phyloP scores from a whole-genome alignment of 352 stramenopile species.

The Globisporangium okanoganense region DNA sequence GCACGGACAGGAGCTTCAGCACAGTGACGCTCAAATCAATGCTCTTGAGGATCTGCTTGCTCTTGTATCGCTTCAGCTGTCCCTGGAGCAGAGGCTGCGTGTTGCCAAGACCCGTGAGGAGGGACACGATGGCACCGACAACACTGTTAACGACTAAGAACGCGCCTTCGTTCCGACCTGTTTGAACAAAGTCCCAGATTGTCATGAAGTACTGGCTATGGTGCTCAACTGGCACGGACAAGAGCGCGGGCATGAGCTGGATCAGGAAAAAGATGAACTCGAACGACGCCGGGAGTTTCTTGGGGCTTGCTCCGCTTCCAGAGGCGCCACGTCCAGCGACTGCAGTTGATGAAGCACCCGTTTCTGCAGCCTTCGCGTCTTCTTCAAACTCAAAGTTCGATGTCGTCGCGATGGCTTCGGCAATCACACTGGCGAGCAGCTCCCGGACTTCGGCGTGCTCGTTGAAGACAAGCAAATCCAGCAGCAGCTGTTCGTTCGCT shows the following conservation, averaged over 20 bases:
- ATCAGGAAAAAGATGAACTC: slow-evolving; percentile 82
- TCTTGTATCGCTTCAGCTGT: slow-evolving; percentile 69
- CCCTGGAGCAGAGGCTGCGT: slow-evolving; percentile 59
- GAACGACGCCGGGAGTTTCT: slow-evolving; percentile 62
- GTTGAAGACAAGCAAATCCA: slow-evolving; percentile 74
- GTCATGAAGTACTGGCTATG: slow-evolving; percentile 75
- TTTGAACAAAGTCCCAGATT: slow-evolving; percentile 74
- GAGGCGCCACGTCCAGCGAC: background rate
- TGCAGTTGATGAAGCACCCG: background rate
- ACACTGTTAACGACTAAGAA: slow-evolving; percentile 84
- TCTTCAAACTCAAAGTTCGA: slow-evolving; percentile 50
- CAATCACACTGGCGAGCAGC: slow-evolving; percentile 63
- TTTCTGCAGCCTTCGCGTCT: slow-evolving; percentile 15
- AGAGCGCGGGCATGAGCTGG: slow-evolving; percentile 68
- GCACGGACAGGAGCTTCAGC: slow-evolving; percentile 69
- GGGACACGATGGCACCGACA: slow-evolving; percentile 63
- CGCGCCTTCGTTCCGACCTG: slow-evolving; percentile 74
- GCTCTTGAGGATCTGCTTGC: slow-evolving; percentile 69
- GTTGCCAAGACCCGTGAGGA: slow-evolving; percentile 54
- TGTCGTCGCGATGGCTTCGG: slow-evolving; percentile 62
- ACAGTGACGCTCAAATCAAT: slow-evolving; percentile 69
- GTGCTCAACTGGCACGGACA: slow-evolving; percentile 62
- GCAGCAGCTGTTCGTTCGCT: slow-evolving; percentile 55
- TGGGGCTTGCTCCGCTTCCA: slow-evolving; percentile 16
- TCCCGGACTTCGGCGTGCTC: slow-evolving; percentile 64